A percentile compares a stretch with the other conserved stretches of the same genome.
Evolutionary conservation across 2,329 filamentous ascomycete genomes (phyloP).

Genomic region (Fusarium kyushuense): DNA sequence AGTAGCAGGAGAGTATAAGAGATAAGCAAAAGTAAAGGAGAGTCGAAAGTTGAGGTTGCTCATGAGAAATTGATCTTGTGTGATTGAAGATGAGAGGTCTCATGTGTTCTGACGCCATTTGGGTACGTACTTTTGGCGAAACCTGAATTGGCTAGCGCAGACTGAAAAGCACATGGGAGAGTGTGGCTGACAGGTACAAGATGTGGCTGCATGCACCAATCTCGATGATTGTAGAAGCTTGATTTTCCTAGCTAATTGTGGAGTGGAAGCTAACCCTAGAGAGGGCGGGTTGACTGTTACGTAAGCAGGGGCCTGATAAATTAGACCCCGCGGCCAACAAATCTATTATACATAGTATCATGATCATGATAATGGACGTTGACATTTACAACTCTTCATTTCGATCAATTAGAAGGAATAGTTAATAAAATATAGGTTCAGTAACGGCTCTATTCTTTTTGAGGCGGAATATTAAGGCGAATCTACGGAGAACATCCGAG

Average conservation of each 20-base stretch:
- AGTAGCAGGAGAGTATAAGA: background rate
- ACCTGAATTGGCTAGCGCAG: background rate
- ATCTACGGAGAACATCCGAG: constrained; percentile 32
- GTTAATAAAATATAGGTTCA: background rate
- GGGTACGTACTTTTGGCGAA: constrained; percentile 12
- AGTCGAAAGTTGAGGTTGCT: constrained; percentile 2
- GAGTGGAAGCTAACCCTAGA: too few relatives aligned
- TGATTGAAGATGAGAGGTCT: constrained; percentile 10
- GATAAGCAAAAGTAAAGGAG: constrained; percentile 1
- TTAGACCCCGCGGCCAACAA: too few relatives aligned
- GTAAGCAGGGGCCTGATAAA: too few relatives aligned
- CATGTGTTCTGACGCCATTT: constrained; percentile 42
- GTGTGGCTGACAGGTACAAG: constrained; percentile 35
- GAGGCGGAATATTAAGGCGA: background rate
- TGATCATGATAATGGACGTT: constrained; percentile 8
- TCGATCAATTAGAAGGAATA: constrained; percentile 1
- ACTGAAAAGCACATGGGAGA: too few relatives aligned
- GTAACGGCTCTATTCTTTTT: background rate
- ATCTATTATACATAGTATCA: constrained; percentile 5
- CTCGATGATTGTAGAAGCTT: too few relatives aligned
- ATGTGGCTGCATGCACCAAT: constrained; percentile 41
- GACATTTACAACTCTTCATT: background rate
- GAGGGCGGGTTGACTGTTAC: too few relatives aligned
- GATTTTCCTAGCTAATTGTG: too few relatives aligned
- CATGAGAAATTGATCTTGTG: constrained; percentile 18